Percentiles rank a stretch among this genome's conserved stretches.
Evolutionary conservation across 2,329 filamentous ascomycete genomes (phyloP).

Genomic region (Neonectria faginata): DNA sequence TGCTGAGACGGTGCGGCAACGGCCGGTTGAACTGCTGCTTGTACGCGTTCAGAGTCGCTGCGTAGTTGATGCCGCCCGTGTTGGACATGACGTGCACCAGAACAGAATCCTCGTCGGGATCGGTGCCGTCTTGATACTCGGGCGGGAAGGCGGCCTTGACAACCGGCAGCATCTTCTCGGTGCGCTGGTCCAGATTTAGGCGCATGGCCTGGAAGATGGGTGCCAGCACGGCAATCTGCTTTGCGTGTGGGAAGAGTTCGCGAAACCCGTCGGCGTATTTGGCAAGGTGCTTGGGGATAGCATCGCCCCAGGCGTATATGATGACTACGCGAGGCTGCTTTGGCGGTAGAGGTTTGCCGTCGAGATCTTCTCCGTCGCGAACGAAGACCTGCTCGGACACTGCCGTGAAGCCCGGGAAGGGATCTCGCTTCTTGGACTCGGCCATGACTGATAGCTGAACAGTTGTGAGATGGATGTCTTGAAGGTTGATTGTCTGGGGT

Average conservation of each 20-base stretch:
- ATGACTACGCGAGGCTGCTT: not conserved
- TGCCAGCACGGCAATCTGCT: not conserved
- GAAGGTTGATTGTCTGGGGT: not conserved
- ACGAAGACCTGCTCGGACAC: not conserved
- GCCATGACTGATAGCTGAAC: not conserved
- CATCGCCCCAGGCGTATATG: not conserved
- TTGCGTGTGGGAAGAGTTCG: not conserved
- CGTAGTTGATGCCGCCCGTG: conserved; percentile 64
- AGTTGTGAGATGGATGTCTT: not conserved
- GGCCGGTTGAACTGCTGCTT: conserved; percentile 49
- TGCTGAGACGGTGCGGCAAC: conserved; percentile 59
- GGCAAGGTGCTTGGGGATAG: not conserved
- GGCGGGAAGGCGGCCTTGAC: conserved; percentile 52
- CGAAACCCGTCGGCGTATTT: not conserved
- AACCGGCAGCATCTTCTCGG: conserved; percentile 58
- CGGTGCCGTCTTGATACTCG: conserved; percentile 3
- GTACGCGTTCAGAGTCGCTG: conserved; percentile 60
- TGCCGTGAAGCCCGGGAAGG: not conserved
- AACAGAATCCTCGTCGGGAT: not conserved
- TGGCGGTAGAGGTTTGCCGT: not conserved
- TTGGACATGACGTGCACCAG: conserved; percentile 65
- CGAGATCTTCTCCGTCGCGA: not conserved
- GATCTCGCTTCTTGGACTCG: not conserved
- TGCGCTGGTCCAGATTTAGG: conserved; percentile 48
- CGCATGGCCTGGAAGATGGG: not conserved